Percentiles rank a stretch among this genome's conserved stretches.
Evolutionary conservation across 345 rosid species (phyloP).

Genomic region (Eucalyptus curtisii): DNA sequence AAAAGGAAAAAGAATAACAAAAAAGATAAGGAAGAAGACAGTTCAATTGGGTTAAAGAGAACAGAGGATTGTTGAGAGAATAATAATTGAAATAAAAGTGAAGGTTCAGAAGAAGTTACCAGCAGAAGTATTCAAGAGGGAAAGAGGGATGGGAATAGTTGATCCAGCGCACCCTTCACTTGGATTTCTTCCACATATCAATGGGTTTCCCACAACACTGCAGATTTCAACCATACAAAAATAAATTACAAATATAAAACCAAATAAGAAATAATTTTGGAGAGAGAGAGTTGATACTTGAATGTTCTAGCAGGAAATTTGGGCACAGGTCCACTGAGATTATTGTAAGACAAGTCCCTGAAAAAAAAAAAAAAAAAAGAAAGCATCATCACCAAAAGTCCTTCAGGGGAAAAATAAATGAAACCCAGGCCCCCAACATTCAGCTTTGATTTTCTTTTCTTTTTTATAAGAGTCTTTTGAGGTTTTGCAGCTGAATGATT

Average conservation of each 20-base stretch:
- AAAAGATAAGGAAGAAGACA: not conserved
- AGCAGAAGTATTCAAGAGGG: slow-evolving; percentile 37
- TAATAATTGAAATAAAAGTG: not conserved
- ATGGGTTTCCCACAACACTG: slow-evolving; percentile 75
- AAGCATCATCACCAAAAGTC: not conserved
- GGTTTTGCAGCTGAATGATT: not conserved
- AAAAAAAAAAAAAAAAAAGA: not conserved
- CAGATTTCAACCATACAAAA: slow-evolving; percentile 4
- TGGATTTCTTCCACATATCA: slow-evolving; percentile 57
- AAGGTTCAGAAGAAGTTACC: slow-evolving; percentile 16
- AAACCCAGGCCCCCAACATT: not conserved
- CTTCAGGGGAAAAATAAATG: not conserved
- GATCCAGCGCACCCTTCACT: slow-evolving; percentile 55
- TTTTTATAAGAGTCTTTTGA: not conserved
- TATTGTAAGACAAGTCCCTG: slow-evolving; percentile 94
- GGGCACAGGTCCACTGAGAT: slow-evolving; percentile 82
- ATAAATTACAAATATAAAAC: not conserved
- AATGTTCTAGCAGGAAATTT: slow-evolving; percentile 69
- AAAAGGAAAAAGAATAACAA: not conserved
- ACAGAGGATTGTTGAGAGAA: not conserved
- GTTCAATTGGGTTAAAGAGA: not conserved
- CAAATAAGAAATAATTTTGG: not conserved
- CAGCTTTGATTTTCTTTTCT: not conserved
- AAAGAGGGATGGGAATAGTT: slow-evolving; percentile 29
- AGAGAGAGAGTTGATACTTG: slow-evolving; percentile 33